Percentiles rank a stretch among this genome's conserved stretches.
Conservation (phyloP, 176 grass and related monocot genomes). For the Pharus latifolius region DNA sequence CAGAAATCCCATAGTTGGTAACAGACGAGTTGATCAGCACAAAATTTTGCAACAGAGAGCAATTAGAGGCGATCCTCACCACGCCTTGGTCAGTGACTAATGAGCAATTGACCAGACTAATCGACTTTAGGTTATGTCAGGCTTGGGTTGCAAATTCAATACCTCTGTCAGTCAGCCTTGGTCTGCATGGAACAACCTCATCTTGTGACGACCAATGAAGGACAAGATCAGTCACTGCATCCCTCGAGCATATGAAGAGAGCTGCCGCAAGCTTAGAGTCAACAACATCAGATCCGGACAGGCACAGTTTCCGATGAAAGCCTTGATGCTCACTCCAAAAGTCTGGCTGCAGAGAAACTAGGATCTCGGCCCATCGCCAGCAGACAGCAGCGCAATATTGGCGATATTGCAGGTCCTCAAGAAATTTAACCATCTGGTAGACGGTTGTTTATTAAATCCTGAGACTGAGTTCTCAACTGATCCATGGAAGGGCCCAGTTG, state of each 20-base stretch:
- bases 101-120: not conserved
- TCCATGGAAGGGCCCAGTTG: not conserved
- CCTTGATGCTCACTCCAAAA: slow-evolving; percentile 2
- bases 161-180: not conserved
- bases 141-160: not conserved
- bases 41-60: not conserved
- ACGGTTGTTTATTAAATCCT: slow-evolving; percentile 10
- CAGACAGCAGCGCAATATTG: not conserved
- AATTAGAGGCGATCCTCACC: not conserved
- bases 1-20: not conserved
- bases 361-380: not conserved
- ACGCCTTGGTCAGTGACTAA: not conserved
- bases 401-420: not conserved
- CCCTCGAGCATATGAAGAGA: not conserved
- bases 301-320: not conserved
- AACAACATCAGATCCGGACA: not conserved
- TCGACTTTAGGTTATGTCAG: not conserved
- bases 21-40: not conserved
- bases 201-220: not conserved
- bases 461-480: not conserved
- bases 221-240: slow-evolving; percentile 4
- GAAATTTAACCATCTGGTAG: slow-evolving; percentile 2
- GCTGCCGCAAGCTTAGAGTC: not conserved
- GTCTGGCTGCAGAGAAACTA: not conserved
- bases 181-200: not conserved